A percentile compares a stretch with the other conserved stretches of the same genome.
phyloP scores from a whole-genome alignment of 1,139 yeast species.

The Spathaspora sp. region DNA sequence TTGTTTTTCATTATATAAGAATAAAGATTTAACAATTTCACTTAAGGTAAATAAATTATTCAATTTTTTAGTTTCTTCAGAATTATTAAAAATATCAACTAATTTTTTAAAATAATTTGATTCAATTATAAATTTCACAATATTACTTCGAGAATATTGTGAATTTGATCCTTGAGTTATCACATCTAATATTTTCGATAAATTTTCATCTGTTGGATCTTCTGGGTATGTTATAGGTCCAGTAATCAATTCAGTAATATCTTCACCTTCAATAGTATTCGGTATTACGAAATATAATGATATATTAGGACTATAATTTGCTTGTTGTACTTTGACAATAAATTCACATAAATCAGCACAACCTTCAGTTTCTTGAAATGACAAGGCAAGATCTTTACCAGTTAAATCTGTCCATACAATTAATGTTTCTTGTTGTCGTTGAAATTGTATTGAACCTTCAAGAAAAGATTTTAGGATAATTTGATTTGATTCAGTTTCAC shows the following conservation, averaged over 20 bases:
- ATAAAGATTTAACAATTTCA: constrained; percentile 66
- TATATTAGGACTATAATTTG: constrained; percentile 60
- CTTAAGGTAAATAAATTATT: constrained; percentile 62
- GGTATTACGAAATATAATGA: constrained; percentile 73
- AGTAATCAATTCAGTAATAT: constrained; percentile 71
- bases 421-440: constrained; percentile 89
- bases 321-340: constrained; percentile 65
- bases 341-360: constrained; percentile 84
- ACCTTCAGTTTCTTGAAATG: constrained; percentile 91
- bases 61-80: constrained; percentile 54
- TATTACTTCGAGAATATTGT: constrained; percentile 51
- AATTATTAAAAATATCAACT: constrained; percentile 49
- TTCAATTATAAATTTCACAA: constrained; percentile 51
- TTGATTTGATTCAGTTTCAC: constrained; percentile 63
- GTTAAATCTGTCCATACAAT: constrained; percentile 89
- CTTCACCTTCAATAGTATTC: constrained; percentile 36
- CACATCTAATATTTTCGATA: constrained; percentile 50
- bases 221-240: constrained; percentile 67
- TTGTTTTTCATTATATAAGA: constrained; percentile 68
- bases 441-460: constrained; percentile 79
- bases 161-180: constrained; percentile 60
- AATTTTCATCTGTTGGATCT: constrained; percentile 46
- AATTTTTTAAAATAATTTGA: constrained; percentile 54
- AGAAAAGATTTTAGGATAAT: constrained; percentile 64
- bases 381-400: constrained; percentile 82